Evolutionary conservation across 257 asterid species (phyloP).

Genomic region (Solanum virginianum): DNA sequence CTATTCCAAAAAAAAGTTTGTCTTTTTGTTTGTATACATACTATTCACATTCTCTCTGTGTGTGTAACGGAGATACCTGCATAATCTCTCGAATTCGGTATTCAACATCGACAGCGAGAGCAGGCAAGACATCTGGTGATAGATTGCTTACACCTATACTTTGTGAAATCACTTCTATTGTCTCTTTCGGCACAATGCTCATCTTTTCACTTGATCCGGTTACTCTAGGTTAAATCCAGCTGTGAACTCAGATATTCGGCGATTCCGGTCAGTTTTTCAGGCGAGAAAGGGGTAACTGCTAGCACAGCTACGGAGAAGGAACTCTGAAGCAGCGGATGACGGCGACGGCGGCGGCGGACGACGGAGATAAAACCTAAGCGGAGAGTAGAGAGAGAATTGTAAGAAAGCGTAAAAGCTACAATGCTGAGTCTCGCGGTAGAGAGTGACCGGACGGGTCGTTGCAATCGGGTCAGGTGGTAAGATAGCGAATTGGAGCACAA

Average conservation of each 20-base stretch:
- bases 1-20: not conserved
- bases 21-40: not conserved
- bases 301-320: not conserved
- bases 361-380: not conserved
- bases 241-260: not conserved
- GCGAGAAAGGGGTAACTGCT: not conserved
- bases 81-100: slow-evolving; percentile 89
- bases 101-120: slow-evolving; percentile 90
- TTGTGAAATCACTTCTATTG: slow-evolving; percentile 89
- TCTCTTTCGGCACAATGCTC: slow-evolving; percentile 80
- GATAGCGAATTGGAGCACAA: not conserved
- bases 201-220: slow-evolving; percentile 10
- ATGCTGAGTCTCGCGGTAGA: not conserved
- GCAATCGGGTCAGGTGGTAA: not conserved
- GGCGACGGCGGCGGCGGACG: not conserved
- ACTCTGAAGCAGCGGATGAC: not conserved
- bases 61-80: slow-evolving; percentile 46
- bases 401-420: not conserved
- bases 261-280: not conserved
- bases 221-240: not conserved
- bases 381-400: not conserved
- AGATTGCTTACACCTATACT: slow-evolving; percentile 72
- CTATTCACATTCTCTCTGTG: not conserved
- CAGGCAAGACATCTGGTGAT: slow-evolving; percentile 75
- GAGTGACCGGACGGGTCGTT: not conserved